Evolutionary conservation across 139 green algal genomes (phyloP), one percentile per base, ranked within the genome.

Genomic region (Pleodorina starrii): DNA sequence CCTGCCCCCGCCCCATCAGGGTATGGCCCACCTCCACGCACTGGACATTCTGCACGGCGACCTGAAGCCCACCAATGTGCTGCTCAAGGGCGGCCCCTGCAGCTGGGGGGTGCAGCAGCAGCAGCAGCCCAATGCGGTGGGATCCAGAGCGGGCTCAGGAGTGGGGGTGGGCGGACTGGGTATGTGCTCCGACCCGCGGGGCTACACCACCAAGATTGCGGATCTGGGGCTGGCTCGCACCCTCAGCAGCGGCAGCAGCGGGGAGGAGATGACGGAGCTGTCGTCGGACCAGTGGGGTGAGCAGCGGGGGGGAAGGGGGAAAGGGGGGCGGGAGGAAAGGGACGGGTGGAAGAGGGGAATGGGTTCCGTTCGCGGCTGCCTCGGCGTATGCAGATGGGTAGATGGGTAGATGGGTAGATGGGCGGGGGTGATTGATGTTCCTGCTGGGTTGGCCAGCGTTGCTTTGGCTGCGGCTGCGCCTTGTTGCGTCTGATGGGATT

Each of bases 1-100:
- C 21, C 35, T 54, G 0, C 50, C 50, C 36, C 5, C 42, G 4
- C 50, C 50, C 36, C 5, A 27, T 2, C 81, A 87, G 81, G 81
- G 81, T 42, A 87, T 87, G 81, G 60, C 81, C 0, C 81, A 87
- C 59, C 81, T 87, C 27, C 81, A 87, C 42, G 43, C 29, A 14
- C 60, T 87, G 29, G 81, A 87, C 42, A 77, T 87, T 42, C 81
- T 87, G 29, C 81, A 87, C 60, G 81, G 81, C 43, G 81, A 87
- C 81, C 81, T 87, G 27, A 87, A 87, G 59, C 81, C 81, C 81
- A 87, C 81, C 81, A 87, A 87, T 60, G 81, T 87, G 40, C 81
- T 87, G 60, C 81, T 87, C 81, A 77, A 77, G 60, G 81, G 42
- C 60, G 25, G 23, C 12, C 81, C 81, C 17, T 77, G 60, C 81